These are phyloP conservation scores for Kondoa malvinella DNA, from an alignment of 768 basidiomycete species.

Conservation along the genomic window DNA sequence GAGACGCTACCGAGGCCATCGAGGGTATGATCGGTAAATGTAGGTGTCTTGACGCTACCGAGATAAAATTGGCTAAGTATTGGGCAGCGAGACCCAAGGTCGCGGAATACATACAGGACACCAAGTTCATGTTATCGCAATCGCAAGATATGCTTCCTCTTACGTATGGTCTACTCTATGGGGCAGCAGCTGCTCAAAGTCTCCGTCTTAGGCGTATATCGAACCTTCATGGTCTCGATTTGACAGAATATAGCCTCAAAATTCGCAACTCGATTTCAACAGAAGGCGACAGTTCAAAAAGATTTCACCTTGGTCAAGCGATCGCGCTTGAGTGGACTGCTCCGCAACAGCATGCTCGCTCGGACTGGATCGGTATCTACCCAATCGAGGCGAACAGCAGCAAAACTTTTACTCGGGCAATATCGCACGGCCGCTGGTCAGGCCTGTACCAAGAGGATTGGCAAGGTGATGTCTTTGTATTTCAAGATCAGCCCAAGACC, in stretches of 20 bases:
- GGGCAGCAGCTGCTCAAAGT: neutral
- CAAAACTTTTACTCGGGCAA: slow-evolving; percentile 60
- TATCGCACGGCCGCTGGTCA: slow-evolving; percentile 78
- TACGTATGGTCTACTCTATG: slow-evolving; percentile 43
- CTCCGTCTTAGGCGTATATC: slow-evolving; percentile 47
- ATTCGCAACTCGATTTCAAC: slow-evolving; percentile 38
- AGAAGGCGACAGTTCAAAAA: slow-evolving; percentile 23
- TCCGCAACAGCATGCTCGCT: slow-evolving; percentile 64
- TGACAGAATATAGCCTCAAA: slow-evolving; percentile 56
- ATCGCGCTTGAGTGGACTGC: slow-evolving; percentile 76
- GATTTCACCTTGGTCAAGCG: slow-evolving; percentile 80
- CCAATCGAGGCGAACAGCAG: slow-evolving; percentile 68
- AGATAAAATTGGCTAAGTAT: neutral
- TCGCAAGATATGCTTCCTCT: slow-evolving; percentile 80
- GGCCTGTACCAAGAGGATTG: slow-evolving; percentile 83
- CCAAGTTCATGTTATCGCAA: slow-evolving; percentile 75
- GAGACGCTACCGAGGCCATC: slow-evolving; percentile 77
- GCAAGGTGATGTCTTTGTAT: slow-evolving; percentile 80
- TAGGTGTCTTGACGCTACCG: slow-evolving; percentile 34
- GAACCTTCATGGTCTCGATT: slow-evolving; percentile 64
- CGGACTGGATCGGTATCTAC: slow-evolving; percentile 76
- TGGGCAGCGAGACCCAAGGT: slow-evolving; percentile 62
- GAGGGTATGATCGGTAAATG: slow-evolving; percentile 87
- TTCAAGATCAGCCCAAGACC: slow-evolving; percentile 35
- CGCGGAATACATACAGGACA: slow-evolving; percentile 79